Evolutionary conservation across 1,139 yeast genomes (phyloP).

Genomic region (Trichomonascaceae sp.): DNA sequence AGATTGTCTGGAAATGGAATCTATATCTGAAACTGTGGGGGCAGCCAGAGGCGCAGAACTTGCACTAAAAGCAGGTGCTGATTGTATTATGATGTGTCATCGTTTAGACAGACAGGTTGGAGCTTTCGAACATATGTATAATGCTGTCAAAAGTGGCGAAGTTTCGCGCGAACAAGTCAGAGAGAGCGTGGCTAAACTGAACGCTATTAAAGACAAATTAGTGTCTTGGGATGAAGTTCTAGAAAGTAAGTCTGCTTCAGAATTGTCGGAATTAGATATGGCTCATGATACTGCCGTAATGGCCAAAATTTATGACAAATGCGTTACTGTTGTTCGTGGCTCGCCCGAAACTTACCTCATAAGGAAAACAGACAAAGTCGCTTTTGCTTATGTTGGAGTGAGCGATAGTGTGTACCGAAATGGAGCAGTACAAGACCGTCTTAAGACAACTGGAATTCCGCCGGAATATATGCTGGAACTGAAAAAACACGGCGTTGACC

Average conservation of each 20-base stretch:
- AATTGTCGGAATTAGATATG: background rate
- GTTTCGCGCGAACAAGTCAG: slow-evolving; percentile 41
- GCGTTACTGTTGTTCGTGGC: slow-evolving; percentile 14
- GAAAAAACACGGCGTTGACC: slow-evolving; percentile 5
- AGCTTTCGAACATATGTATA: slow-evolving; percentile 44
- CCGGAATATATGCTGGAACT: slow-evolving; percentile 11
- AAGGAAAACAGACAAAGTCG: slow-evolving; percentile 14
- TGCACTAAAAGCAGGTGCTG: slow-evolving; percentile 55
- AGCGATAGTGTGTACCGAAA: slow-evolving; percentile 9
- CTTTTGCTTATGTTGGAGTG: slow-evolving; percentile 14
- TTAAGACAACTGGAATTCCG: slow-evolving; percentile 13
- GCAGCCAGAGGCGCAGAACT: slow-evolving; percentile 54
- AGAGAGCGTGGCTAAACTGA: slow-evolving; percentile 41
- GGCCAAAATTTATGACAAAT: slow-evolving; percentile 9
- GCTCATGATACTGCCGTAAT: slow-evolving; percentile 7
- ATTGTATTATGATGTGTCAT: slow-evolving; percentile 54
- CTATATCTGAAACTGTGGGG: slow-evolving; percentile 50
- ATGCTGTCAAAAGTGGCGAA: slow-evolving; percentile 45
- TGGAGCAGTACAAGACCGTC: slow-evolving; percentile 15
- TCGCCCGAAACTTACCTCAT: slow-evolving; percentile 7
- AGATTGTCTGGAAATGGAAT: slow-evolving; percentile 57
- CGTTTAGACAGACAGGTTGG: slow-evolving; percentile 46
- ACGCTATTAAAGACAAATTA: slow-evolving; percentile 38
- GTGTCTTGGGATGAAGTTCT: slow-evolving; percentile 43
- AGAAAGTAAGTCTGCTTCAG: slow-evolving; percentile 5